These are phyloP conservation scores for Williopsis jadinii DNA, from an alignment of 1,139 yeast genomes.

Conservation along the genomic window DNA sequence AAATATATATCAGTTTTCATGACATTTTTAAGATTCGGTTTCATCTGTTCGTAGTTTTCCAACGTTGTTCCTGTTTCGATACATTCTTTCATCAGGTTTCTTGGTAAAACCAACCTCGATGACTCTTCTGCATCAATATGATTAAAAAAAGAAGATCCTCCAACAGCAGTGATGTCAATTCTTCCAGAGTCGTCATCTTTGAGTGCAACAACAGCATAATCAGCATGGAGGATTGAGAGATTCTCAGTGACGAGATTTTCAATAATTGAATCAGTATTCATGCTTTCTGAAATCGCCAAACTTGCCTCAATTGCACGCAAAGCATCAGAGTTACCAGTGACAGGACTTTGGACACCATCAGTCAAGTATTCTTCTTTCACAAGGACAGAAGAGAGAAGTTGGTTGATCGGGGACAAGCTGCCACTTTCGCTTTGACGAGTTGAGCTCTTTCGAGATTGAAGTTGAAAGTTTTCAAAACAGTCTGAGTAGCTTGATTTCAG, in stretches of 20 bases:
- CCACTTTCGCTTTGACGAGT: conserved; percentile 6
- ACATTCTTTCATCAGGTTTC: conserved; percentile 34
- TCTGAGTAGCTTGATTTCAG: conserved; percentile 12
- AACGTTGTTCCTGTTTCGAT: conserved; percentile 34
- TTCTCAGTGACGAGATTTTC: conserved; percentile 36
- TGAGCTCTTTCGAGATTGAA: conserved; percentile 2
- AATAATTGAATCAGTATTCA: conserved; percentile 34
- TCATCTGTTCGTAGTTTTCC: conserved; percentile 32
- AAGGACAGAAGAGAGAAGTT: conserved; percentile 14
- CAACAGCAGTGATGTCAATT: conserved; percentile 36
- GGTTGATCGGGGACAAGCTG: conserved; percentile 8
- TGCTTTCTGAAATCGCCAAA: conserved; percentile 42
- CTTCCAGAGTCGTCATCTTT: conserved; percentile 29
- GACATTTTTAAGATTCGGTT: conserved; percentile 30
- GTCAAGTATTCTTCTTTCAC: conserved; percentile 3
- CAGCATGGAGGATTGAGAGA: conserved; percentile 36
- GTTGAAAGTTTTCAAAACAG: conserved; percentile 9
- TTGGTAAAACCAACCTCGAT: conserved; percentile 37
- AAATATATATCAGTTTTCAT: conserved; percentile 39
- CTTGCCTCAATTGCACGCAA: conserved; percentile 32
- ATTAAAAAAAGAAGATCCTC: conserved; percentile 30
- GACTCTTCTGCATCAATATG: conserved; percentile 5
- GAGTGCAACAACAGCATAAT: conserved; percentile 39
- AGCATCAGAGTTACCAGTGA: conserved; percentile 11
- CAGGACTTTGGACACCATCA: conserved; percentile 2